A percentile compares a stretch with the other conserved stretches of the same genome.
phyloP scores from a whole-genome alignment of 495 filamentous ascomycete genomes.

The Penicillium herquei region DNA sequence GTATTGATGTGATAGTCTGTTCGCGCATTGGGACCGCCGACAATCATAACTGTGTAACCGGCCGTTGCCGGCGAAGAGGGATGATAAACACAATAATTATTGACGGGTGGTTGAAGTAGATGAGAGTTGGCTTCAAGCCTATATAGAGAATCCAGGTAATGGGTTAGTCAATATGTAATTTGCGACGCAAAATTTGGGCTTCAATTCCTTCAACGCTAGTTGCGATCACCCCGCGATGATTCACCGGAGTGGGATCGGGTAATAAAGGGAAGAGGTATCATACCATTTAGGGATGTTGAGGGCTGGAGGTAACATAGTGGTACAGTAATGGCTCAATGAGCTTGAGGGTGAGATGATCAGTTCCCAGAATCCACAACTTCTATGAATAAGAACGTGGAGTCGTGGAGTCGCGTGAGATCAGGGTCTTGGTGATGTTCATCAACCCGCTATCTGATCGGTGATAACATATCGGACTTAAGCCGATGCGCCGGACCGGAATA shows the following conservation, averaged over 20 bases:
- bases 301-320: slow-evolving; percentile 40
- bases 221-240: slow-evolving; percentile 13
- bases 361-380: too few relatives aligned
- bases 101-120: slow-evolving; percentile 90
- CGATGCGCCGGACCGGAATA: slow-evolving; percentile 25
- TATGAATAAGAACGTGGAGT: too few relatives aligned
- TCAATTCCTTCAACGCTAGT: not conserved
- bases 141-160: slow-evolving; percentile 2
- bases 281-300: slow-evolving; percentile 88
- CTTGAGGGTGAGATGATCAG: too few relatives aligned
- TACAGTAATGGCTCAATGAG: too few relatives aligned
- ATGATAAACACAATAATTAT: slow-evolving; percentile 96
- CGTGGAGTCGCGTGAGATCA: slow-evolving; percentile 5
- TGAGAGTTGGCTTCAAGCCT: slow-evolving; percentile 94
- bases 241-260: slow-evolving; percentile 21
- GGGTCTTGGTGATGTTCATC: not conserved
- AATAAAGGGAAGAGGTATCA: slow-evolving; percentile 3
- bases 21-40: slow-evolving; percentile 92
- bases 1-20: slow-evolving; percentile 99
- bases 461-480: slow-evolving; percentile 27
- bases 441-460: slow-evolving; percentile 23
- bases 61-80: slow-evolving; percentile 40
- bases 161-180: not conserved
- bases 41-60: slow-evolving; percentile 65
- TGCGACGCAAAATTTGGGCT: not conserved